Evolutionary conservation across 441 rosid species (phyloP).

Genomic region (Erodium chrysanthum): DNA sequence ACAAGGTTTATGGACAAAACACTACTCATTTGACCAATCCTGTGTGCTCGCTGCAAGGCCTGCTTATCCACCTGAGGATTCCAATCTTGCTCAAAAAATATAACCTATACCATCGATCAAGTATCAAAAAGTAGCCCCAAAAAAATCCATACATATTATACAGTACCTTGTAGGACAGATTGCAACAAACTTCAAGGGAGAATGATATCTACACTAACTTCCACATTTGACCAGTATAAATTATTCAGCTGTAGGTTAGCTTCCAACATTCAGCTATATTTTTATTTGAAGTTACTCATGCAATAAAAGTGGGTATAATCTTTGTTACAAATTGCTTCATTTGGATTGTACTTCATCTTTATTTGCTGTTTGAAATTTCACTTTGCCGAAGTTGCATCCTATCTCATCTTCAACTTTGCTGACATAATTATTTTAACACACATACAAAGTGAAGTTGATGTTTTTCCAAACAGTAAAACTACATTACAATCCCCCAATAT

Average conservation of each 20-base stretch:
- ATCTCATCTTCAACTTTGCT: too few species aligned
- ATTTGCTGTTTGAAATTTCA: too few species aligned
- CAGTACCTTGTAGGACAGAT: constrained; percentile 4
- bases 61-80: constrained; percentile 90
- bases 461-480: too few species aligned
- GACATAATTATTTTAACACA: too few species aligned
- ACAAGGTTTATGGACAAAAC: constrained; percentile 78
- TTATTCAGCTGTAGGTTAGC: background rate
- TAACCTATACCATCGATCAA: constrained; percentile 42
- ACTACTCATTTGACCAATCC: constrained; percentile 81
- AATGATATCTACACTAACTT: background rate
- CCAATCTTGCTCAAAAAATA: constrained; percentile 95
- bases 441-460: too few species aligned
- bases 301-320: background rate
- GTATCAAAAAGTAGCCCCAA: constrained; percentile 5
- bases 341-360: too few species aligned
- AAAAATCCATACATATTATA: background rate
- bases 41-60: constrained; percentile 80
- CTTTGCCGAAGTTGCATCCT: too few species aligned
- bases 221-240: background rate
- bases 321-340: background rate
- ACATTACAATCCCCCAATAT: too few species aligned
- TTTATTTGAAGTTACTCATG: background rate
- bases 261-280: background rate
- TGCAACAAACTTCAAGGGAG: constrained; percentile 8